A percentile compares a stretch with the other conserved stretches of the same genome.
phyloP scores from a whole-genome alignment of 192 early-diverging fungal species.

The Mortierella antarctica region DNA sequence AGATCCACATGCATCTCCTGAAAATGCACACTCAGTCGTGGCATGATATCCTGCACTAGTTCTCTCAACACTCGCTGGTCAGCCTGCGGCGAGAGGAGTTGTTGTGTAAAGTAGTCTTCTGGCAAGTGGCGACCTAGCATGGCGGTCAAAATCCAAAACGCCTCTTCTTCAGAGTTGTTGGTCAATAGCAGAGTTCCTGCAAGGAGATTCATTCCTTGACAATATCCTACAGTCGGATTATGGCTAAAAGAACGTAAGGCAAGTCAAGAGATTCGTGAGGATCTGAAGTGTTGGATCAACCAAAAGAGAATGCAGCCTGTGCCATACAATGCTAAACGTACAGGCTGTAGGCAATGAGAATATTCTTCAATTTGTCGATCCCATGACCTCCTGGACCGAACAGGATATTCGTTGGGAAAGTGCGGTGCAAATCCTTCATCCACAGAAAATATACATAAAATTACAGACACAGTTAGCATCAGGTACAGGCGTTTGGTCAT shows the following conservation, averaged over 20 bases:
- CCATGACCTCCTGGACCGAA: constrained; percentile 50
- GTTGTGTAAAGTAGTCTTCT: constrained; percentile 59
- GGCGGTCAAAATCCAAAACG: constrained; percentile 58
- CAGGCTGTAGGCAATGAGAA: constrained; percentile 48
- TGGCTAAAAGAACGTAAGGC: constrained; percentile 3
- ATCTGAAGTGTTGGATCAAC: not conserved
- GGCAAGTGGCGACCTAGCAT: constrained; percentile 62
- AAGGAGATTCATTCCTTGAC: constrained; percentile 70
- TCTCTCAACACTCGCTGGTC: constrained; percentile 65
- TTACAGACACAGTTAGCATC: not conserved
- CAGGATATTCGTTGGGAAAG: constrained; percentile 48
- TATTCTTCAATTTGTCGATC: constrained; percentile 49
- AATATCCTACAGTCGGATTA: constrained; percentile 63
- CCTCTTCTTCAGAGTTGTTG: constrained; percentile 56
- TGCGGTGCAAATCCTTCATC: constrained; percentile 44
- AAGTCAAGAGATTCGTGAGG: not conserved
- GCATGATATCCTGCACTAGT: constrained; percentile 61
- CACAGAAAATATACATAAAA: not conserved
- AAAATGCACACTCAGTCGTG: constrained; percentile 57
- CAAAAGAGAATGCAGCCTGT: not conserved
- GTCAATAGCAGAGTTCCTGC: constrained; percentile 61
- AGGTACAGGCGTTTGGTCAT: not conserved
- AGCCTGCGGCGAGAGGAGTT: constrained; percentile 59
- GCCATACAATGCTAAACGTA: constrained; percentile 3
- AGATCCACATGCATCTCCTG: constrained; percentile 55